These are phyloP conservation scores for Suillus ampliporus DNA, from an alignment of 768 basidiomycete genomes.

Conservation along the genomic window DNA sequence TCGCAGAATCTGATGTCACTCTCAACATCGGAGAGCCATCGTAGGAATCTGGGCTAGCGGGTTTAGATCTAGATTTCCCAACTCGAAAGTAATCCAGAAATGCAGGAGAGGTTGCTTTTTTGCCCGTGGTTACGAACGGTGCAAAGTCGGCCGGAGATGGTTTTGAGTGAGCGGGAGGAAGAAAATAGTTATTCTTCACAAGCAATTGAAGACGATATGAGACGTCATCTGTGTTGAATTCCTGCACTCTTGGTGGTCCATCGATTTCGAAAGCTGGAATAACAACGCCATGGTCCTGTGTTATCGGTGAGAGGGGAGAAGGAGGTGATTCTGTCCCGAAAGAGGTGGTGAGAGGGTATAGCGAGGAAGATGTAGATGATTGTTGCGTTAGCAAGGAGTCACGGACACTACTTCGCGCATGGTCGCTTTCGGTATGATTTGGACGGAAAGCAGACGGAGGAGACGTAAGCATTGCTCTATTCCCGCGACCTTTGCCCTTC, in stretches of 20 bases:
- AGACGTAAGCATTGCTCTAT: constrained; percentile 41
- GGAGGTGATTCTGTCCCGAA: constrained; percentile 67
- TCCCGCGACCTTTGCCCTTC: constrained; percentile 41
- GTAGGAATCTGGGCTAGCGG: constrained; percentile 50
- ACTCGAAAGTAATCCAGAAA: constrained; percentile 78
- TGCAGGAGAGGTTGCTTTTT: constrained; percentile 52
- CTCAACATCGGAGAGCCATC: constrained; percentile 56
- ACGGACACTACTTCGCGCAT: constrained; percentile 60
- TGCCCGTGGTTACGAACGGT: constrained; percentile 34
- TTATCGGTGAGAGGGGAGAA: constrained; percentile 60
- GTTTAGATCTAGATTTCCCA: constrained; percentile 70
- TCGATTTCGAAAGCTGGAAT: constrained; percentile 55
- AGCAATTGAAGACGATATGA: constrained; percentile 83
- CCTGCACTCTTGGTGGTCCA: constrained; percentile 49
- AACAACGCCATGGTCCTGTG: constrained; percentile 48
- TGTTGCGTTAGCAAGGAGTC: constrained; percentile 63
- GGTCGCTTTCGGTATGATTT: constrained; percentile 29
- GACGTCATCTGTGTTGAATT: constrained; percentile 76
- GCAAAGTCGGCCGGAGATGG: constrained; percentile 73
- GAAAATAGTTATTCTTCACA: constrained; percentile 87
- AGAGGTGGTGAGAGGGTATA: constrained; percentile 78
- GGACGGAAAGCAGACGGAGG: constrained; percentile 41
- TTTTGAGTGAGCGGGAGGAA: constrained; percentile 87
- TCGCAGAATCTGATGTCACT: constrained; percentile 70
- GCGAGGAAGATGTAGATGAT: constrained; percentile 74